phyloP scores from a whole-genome alignment of 805 yeast genomes.

The Wickerhamomyces sydowiorum region DNA sequence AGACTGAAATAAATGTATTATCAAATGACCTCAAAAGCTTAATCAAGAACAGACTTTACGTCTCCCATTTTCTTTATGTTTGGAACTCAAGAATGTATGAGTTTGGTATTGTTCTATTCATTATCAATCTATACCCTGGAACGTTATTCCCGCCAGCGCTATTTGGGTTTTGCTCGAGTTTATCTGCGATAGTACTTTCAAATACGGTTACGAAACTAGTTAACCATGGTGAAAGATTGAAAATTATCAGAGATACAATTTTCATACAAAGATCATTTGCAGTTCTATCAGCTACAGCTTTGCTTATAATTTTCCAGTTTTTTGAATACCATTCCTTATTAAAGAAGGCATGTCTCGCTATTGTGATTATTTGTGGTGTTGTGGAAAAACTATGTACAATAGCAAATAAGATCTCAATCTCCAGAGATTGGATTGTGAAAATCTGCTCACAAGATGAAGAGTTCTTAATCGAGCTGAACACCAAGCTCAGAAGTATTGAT shows the following conservation, averaged over 20 bases:
- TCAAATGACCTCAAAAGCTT: not conserved
- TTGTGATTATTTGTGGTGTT: constrained; percentile 26
- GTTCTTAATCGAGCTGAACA: constrained; percentile 23
- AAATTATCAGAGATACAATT: constrained; percentile 28
- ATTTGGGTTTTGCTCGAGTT: constrained; percentile 27
- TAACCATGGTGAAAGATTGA: constrained; percentile 24
- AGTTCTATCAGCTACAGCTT: constrained; percentile 5
- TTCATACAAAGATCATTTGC: constrained; percentile 18
- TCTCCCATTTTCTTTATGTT: constrained; percentile 30
- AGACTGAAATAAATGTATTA: not conserved
- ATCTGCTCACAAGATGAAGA: constrained; percentile 23
- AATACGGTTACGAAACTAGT: constrained; percentile 24
- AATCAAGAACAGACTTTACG: constrained; percentile 11
- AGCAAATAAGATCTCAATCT: constrained; percentile 31
- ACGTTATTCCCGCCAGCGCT: constrained; percentile 29
- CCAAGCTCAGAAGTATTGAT: constrained; percentile 33
- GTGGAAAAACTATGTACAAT: constrained; percentile 28
- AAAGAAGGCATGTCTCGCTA: constrained; percentile 8
- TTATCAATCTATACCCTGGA: constrained; percentile 28
- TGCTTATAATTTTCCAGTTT: constrained; percentile 9
- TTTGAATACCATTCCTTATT: constrained; percentile 4
- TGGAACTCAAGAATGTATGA: constrained; percentile 36
- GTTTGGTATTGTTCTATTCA: constrained; percentile 30
- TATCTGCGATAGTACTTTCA: constrained; percentile 24
- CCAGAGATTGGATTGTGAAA: constrained; percentile 36